Evolutionary conservation across 2,329 filamentous ascomycete species (phyloP).

Genomic region (Venturia nashicola): DNA sequence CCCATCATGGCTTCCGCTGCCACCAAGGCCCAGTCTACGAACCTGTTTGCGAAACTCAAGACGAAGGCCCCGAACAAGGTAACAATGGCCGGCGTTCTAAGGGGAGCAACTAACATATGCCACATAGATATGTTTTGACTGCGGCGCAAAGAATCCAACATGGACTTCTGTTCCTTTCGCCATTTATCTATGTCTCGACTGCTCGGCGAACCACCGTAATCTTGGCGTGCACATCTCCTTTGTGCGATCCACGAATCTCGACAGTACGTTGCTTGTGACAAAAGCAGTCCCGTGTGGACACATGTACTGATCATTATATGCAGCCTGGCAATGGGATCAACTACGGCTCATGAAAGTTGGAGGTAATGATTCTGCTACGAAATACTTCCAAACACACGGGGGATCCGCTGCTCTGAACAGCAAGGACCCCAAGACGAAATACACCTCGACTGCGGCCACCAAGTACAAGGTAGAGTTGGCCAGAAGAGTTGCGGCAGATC

Average conservation of each 20-base stretch:
- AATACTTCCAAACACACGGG: conserved; percentile 95
- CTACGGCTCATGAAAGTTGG: conserved; percentile 96
- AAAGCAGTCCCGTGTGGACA: neutral
- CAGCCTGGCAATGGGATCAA: conserved; percentile 94
- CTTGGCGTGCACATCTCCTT: conserved; percentile 98
- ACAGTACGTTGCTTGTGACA: conserved; percentile 50
- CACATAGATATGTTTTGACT: conserved; percentile 88
- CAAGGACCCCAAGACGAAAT: conserved; percentile 96
- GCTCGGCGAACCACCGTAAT: conserved; percentile 92
- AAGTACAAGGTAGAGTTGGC: conserved; percentile 98
- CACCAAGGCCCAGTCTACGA: conserved; percentile 87
- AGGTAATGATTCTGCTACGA: conserved; percentile 94
- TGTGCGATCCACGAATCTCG: conserved; percentile 94
- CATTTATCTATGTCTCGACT: conserved; percentile 97
- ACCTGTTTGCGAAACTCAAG: conserved; percentile 97
- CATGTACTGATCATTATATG: neutral
- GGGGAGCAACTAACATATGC: conserved; percentile 5
- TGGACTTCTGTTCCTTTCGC: conserved; percentile 97
- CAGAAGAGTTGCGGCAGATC: conserved; percentile 69
- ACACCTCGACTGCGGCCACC: conserved; percentile 79
- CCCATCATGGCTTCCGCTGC: conserved; percentile 32
- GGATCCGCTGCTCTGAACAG: conserved; percentile 87
- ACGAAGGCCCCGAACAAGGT: conserved; percentile 91
- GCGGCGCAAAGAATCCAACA: conserved; percentile 91
- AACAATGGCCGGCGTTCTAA: conserved; percentile 14